Conservation (phyloP, 306 rosid species). For the Inga oerstediana region DNA sequence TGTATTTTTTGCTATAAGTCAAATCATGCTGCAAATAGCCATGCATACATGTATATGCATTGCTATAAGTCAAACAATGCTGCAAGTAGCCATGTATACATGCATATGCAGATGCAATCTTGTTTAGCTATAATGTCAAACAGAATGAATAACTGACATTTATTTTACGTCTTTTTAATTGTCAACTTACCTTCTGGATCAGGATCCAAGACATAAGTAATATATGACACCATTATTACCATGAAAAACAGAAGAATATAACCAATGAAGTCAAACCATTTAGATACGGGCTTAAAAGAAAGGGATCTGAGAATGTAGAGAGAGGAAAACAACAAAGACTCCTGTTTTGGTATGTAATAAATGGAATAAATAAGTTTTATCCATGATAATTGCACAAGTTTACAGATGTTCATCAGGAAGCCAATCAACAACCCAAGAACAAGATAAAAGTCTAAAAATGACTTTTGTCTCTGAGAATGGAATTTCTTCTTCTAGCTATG, state of each 20-base stretch:
- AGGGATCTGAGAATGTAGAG: constrained; percentile 8
- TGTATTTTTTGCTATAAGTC: constrained; percentile 16
- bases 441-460: not conserved
- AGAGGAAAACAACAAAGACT: not conserved
- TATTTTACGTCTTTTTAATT: not conserved
- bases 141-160: constrained; percentile 11
- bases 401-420: not conserved
- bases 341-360: not conserved
- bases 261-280: not conserved
- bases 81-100: not conserved
- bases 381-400: not conserved
- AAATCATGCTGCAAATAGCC: constrained; percentile 19
- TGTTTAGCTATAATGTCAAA: constrained; percentile 1
- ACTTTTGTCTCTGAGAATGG: not conserved
- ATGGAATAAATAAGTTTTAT: not conserved
- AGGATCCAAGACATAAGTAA: not conserved
- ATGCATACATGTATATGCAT: not conserved
- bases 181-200: not conserved
- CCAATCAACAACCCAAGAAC: not conserved
- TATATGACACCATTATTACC: constrained; percentile 19
- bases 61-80: constrained; percentile 25
- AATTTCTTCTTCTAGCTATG: not conserved
- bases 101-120: not conserved
- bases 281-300: not conserved
- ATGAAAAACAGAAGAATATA: not conserved